These are phyloP conservation scores for Trichoderma brevicompactum DNA, from an alignment of 2,329 filamentous ascomycete genomes.

Conservation along the genomic window DNA sequence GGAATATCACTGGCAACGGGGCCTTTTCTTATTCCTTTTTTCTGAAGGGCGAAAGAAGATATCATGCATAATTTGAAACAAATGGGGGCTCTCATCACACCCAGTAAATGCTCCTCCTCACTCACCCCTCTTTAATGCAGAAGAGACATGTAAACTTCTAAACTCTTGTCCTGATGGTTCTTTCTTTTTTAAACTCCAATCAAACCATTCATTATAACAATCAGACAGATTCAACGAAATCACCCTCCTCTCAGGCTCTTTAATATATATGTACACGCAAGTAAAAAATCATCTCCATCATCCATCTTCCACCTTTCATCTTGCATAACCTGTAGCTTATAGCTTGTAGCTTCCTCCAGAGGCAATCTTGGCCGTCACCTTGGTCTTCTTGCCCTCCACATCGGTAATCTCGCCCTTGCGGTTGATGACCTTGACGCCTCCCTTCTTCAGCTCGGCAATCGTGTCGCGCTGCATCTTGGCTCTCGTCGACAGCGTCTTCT, in stretches of 20 bases:
- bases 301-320: neutral
- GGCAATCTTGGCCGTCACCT: slow-evolving; percentile 50
- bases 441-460: slow-evolving; percentile 74
- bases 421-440: slow-evolving; percentile 89
- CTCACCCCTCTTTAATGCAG: too few relatives aligned
- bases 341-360: slow-evolving; percentile 66
- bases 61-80: neutral
- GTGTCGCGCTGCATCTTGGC: slow-evolving; percentile 54
- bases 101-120: neutral
- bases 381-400: slow-evolving; percentile 78
- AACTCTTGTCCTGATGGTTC: neutral
- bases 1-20: neutral
- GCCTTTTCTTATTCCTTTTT: neutral
- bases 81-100: neutral
- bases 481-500: slow-evolving; percentile 62
- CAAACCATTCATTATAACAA: slow-evolving; percentile 3
- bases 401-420: slow-evolving; percentile 85
- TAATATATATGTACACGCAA: slow-evolving; percentile 4
- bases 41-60: neutral
- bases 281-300: too few relatives aligned
- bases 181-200: neutral
- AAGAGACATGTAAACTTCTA: too few relatives aligned
- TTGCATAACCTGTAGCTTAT: slow-evolving; percentile 41
- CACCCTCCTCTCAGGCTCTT: neutral
- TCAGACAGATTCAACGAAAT: neutral